Evolutionary conservation across 371 early-diverging fungal genomes (phyloP), one percentile per base, ranked within the genome.

Genomic region (Mucor saturninus): DNA sequence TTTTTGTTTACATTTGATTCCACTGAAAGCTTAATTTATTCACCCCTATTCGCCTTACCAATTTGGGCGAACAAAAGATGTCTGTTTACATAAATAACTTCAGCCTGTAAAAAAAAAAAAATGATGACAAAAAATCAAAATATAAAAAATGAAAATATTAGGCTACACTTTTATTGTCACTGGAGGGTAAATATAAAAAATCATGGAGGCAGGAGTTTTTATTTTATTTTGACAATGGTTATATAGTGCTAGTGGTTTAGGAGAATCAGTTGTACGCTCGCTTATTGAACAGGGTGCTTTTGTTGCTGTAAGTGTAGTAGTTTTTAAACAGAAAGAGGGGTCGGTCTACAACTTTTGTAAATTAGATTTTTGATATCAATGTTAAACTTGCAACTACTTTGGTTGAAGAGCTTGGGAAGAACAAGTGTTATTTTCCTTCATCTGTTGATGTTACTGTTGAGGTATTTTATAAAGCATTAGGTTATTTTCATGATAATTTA

Each of bases 321-420:
- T 37, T 9, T 2, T 5, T 6, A 11, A 26, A 50, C 10, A 37
- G 37, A 31, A 32, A 21, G 5, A 54, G 3, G 13, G 5, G 49
- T 21, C 37, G 11, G n/a, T 21, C 10, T 9, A 8, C 21, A n/a
- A 10, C 29, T 3, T 49, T 39, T 50, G 52, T 46, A 35, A 28
- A 11, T 40, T 45, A 80, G 84, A 72, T 85, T 5, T 68, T 87
- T 59, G 87, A 87, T 65, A 64, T 87, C 61, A 82, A 85, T 40
- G 64, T 60, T 3, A 69, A 69, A 1, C 64, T 72, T 1, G 69
- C 69, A 0, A 29, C 59, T 14, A 13, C 53, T 14, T 7, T 79
- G n/a, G 77, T 73, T 1, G 42, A 72, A 2, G 71, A 76, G 43
- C 32, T 75, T 2, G 65, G 75, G 11, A 29, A 59, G n/a, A 54